These are phyloP conservation scores for Lactarius psammicola DNA, from an alignment of 768 basidiomycete species.

Conservation along the genomic window DNA sequence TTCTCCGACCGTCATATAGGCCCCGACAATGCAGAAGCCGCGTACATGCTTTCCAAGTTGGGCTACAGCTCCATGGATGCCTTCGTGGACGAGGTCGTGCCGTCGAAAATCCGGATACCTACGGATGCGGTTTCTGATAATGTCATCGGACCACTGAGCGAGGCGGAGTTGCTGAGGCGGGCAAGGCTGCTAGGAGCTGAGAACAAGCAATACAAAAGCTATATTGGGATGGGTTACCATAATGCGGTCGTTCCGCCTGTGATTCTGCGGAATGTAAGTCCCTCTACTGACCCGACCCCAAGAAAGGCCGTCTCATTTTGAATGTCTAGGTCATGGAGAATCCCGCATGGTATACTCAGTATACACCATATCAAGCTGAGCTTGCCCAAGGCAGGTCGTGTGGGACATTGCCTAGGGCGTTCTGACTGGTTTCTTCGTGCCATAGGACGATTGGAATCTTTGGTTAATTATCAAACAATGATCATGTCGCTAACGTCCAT, in stretches of 20 bases:
- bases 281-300: background rate
- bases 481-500: slow-evolving; percentile 90
- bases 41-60: slow-evolving; percentile 76
- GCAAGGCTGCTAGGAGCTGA: slow-evolving; percentile 73
- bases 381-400: slow-evolving; percentile 82
- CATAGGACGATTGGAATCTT: slow-evolving; percentile 88
- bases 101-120: slow-evolving; percentile 72
- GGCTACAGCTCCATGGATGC: slow-evolving; percentile 88
- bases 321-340: slow-evolving; percentile 77
- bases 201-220: slow-evolving; percentile 86
- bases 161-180: slow-evolving; percentile 74
- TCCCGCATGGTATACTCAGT: slow-evolving; percentile 97
- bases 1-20: slow-evolving; percentile 92
- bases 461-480: slow-evolving; percentile 97
- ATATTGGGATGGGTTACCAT: slow-evolving; percentile 98
- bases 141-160: slow-evolving; percentile 75
- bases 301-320: background rate
- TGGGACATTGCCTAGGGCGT: background rate
- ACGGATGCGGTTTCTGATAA: slow-evolving; percentile 57
- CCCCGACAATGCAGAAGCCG: slow-evolving; percentile 78
- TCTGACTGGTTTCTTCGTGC: slow-evolving; percentile 12
- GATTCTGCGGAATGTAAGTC: slow-evolving; percentile 81
- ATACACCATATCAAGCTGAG: slow-evolving; percentile 96
- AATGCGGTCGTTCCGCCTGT: slow-evolving; percentile 94
- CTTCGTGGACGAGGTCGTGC: slow-evolving; percentile 83